Conservation (phyloP, 140 eudicot genomes). For the Erigeron philadelphicus region DNA sequence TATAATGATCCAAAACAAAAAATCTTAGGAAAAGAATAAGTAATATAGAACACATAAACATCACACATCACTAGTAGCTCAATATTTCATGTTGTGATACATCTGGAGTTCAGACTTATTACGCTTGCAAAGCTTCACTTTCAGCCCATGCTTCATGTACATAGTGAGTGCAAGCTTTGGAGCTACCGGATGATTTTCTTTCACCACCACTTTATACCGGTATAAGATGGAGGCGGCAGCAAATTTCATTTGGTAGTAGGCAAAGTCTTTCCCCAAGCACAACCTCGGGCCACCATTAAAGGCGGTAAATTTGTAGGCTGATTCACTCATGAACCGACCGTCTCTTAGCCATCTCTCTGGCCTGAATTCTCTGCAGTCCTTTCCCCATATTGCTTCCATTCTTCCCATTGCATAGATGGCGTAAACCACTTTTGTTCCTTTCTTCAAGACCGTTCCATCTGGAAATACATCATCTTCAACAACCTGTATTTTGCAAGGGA, state of each 20-base stretch:
- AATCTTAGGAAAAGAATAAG: conserved; percentile 23
- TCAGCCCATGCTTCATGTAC: conserved; percentile 86
- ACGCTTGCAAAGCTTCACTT: conserved; percentile 59
- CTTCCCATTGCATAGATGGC: conserved; percentile 90
- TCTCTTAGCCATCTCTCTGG: conserved; percentile 89
- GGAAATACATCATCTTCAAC: conserved; percentile 76
- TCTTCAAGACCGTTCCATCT: conserved; percentile 59
- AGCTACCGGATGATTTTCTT: conserved; percentile 48
- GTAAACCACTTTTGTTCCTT: conserved; percentile 78
- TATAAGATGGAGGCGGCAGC: conserved; percentile 81
- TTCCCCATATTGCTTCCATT: conserved; percentile 94
- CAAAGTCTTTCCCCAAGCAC: conserved; percentile 87
- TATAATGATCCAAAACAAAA: conserved; percentile 7
- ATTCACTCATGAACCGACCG: conserved; percentile 77
- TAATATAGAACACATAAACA: conserved; percentile 19
- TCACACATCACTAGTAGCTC: conserved; percentile 21
- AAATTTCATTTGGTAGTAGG: conserved; percentile 90
- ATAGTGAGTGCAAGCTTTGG: conserved; percentile 94
- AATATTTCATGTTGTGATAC: conserved; percentile 30
- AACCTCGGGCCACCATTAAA: conserved; percentile 84
- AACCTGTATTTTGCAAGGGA: conserved; percentile 37
- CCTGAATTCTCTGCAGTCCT: conserved; percentile 70
- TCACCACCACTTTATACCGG: conserved; percentile 64
- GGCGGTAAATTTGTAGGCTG: conserved; percentile 88
- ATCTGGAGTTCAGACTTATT: conserved; percentile 37